These are phyloP conservation scores for Talaromyces sp. DNA, from an alignment of 2,329 filamentous ascomycete genomes.

Conservation along the genomic window DNA sequence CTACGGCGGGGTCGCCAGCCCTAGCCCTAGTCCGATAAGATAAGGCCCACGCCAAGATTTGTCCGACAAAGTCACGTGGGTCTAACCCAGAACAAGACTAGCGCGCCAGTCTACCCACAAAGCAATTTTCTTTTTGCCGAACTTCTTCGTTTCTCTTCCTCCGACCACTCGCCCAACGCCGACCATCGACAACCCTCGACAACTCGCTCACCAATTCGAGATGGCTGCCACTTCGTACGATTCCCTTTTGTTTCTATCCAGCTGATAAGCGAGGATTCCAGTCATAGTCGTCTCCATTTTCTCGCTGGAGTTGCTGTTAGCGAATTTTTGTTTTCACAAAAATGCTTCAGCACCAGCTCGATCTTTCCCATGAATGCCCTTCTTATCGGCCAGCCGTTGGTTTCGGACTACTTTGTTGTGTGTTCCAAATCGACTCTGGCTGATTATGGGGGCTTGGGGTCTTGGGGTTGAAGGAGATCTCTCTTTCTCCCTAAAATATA, in stretches of 20 bases:
- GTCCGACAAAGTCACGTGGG: not conserved
- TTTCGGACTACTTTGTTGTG: not conserved
- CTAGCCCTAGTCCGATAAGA: constrained; percentile 22
- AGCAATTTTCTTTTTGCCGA: constrained; percentile 21
- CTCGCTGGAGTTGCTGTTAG: constrained; percentile 63
- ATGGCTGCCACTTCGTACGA: constrained; percentile 50
- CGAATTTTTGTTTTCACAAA: constrained; percentile 17
- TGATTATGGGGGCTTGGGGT: constrained; percentile 61
- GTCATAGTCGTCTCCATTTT: constrained; percentile 69
- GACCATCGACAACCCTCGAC: constrained; percentile 36
- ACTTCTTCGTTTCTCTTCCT: constrained; percentile 22
- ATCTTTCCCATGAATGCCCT: constrained; percentile 55
- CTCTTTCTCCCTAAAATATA: constrained; percentile 71
- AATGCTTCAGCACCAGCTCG: constrained; percentile 64
- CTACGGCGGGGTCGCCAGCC: constrained; percentile 13
- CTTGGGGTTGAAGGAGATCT: constrained; percentile 68
- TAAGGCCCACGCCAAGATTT: constrained; percentile 2
- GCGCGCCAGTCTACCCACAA: constrained; percentile 31
- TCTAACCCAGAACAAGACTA: constrained; percentile 19
- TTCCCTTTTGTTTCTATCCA: constrained; percentile 55
- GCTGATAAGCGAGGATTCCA: constrained; percentile 42
- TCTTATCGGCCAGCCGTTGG: constrained; percentile 6
- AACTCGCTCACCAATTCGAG: constrained; percentile 39
- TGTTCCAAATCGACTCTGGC: constrained; percentile 37
- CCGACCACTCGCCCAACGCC: constrained; percentile 26